A percentile compares a stretch with the other conserved stretches of the same genome.
Evolutionary conservation across 177 flowering plant species (phyloP).

Genomic region (Vitis hybrid): DNA sequence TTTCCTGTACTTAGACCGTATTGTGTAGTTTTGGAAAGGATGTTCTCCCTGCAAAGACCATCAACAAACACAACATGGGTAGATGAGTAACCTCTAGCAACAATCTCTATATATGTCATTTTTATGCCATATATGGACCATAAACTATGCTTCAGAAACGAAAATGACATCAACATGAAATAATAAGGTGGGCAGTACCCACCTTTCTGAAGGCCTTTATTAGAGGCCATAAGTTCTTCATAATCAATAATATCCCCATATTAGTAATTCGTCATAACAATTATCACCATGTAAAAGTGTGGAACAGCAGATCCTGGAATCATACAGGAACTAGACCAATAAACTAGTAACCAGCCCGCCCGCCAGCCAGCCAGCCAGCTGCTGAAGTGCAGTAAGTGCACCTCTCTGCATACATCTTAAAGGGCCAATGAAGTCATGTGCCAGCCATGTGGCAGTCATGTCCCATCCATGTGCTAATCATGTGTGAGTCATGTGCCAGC

Average conservation of each 20-base stretch:
- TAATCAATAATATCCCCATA: neutral
- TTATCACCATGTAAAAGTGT: neutral
- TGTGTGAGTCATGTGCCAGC: too few relatives aligned
- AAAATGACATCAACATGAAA: neutral
- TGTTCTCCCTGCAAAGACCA: constrained; percentile 66
- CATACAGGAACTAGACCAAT: too few relatives aligned
- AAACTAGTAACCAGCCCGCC: too few relatives aligned
- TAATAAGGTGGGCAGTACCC: neutral
- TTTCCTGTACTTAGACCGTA: constrained; percentile 74
- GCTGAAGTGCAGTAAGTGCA: too few relatives aligned
- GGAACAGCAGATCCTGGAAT: neutral
- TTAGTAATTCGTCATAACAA: neutral
- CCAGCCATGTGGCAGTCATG: too few relatives aligned
- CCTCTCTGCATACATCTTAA: too few relatives aligned
- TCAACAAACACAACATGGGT: neutral
- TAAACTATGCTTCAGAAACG: neutral
- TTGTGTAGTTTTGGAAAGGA: constrained; percentile 90
- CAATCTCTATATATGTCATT: neutral
- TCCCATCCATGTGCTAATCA: too few relatives aligned
- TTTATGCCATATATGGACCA: neutral
- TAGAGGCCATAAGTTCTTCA: neutral
- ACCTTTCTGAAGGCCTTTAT: neutral
- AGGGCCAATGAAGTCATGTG: too few relatives aligned
- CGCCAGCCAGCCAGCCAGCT: too few relatives aligned
- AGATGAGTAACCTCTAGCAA: neutral